Evolutionary conservation across 768 basidiomycete genomes (phyloP).

Genomic region (Lentinus brumalis): DNA sequence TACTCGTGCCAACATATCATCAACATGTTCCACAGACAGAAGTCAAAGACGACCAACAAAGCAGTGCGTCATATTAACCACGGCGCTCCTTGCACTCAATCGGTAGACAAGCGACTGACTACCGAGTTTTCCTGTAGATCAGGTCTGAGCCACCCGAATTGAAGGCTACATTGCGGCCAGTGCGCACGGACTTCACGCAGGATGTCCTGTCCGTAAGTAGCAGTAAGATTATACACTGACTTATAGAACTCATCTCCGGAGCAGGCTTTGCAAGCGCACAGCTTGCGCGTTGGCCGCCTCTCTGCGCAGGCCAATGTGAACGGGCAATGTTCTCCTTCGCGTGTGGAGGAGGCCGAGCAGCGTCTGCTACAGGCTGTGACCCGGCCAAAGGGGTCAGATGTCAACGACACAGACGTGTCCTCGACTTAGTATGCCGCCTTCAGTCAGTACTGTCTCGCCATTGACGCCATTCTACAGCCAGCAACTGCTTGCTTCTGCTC

Average conservation of each 20-base stretch:
- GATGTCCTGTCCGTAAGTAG: slow-evolving; percentile 16
- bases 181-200: slow-evolving; percentile 10
- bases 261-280: slow-evolving; percentile 19
- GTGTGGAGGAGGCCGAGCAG: not conserved
- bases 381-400: not conserved
- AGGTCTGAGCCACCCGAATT: too few relatives aligned
- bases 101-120: too few relatives aligned
- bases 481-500: not conserved
- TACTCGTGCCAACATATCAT: too few relatives aligned
- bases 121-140: too few relatives aligned
- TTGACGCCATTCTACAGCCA: not conserved
- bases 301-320: not conserved
- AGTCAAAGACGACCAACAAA: too few relatives aligned
- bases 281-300: not conserved
- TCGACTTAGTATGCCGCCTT: not conserved
- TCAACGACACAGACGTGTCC: slow-evolving; percentile 3
- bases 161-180: not conserved
- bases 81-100: too few relatives aligned
- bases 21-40: too few relatives aligned
- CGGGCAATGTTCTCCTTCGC: not conserved
- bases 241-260: not conserved
- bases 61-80: too few relatives aligned
- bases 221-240: not conserved
- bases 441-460: not conserved
- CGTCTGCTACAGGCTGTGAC: slow-evolving; percentile 7